phyloP scores from a whole-genome alignment of 441 rosid genomes.

The Gossypium aridum region DNA sequence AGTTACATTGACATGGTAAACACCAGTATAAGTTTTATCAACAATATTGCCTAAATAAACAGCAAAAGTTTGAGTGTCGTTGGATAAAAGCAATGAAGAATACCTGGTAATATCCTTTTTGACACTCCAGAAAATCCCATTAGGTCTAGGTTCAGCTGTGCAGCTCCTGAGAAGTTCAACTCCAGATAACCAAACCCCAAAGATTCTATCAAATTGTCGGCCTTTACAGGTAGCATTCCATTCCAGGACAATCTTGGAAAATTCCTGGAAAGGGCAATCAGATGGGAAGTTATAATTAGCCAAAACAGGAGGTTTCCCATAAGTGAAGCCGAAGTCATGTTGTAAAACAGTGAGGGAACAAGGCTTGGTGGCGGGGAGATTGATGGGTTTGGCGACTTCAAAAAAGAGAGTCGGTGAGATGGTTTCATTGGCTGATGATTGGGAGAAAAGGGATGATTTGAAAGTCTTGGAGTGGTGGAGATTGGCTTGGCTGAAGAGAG shows the following conservation, averaged over 20 bases:
- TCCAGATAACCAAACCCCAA: conserved; percentile 79
- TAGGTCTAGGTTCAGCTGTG: conserved; percentile 74
- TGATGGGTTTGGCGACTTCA: conserved; percentile 70
- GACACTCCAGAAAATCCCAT: conserved; percentile 70
- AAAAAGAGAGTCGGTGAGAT: conserved; percentile 52
- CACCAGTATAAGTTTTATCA: conserved; percentile 64
- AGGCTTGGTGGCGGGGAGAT: conserved; percentile 35
- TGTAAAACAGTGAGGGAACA: conserved; percentile 49
- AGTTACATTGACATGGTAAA: conserved; percentile 61
- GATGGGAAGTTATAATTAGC: conserved; percentile 54
- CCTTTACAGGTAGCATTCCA: conserved; percentile 71
- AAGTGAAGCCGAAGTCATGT: conserved; percentile 69
- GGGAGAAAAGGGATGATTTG: conserved; percentile 24
- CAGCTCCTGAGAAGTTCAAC: conserved; percentile 93
- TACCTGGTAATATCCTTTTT: conserved; percentile 82
- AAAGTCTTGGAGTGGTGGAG: conserved; percentile 25
- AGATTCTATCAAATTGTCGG: conserved; percentile 74
- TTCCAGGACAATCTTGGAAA: conserved; percentile 71
- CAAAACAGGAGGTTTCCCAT: conserved; percentile 44
- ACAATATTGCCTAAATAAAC: conserved; percentile 63
- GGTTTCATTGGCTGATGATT: conserved; percentile 11
- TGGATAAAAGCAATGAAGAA: conserved; percentile 46
- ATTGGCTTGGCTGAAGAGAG: conserved; percentile 19
- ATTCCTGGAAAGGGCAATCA: conserved; percentile 32
- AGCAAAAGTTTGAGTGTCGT: conserved; percentile 49